Base-by-base conservation (phyloP, 495 filamentous ascomycete genomes). In the Aspergillus diversus region DNA sequence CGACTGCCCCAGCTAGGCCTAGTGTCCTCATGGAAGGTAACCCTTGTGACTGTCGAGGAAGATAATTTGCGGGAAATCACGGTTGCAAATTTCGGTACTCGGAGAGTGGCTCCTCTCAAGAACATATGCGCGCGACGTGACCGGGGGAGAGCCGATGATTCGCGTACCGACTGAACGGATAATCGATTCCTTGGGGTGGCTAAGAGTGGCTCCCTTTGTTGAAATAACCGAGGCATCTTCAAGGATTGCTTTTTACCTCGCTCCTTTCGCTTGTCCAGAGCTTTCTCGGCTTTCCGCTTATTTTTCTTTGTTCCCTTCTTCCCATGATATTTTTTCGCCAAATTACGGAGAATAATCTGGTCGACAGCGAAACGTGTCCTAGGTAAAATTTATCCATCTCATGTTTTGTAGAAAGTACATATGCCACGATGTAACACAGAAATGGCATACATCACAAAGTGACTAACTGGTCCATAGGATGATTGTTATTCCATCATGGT, bases 41-140 rank as follows among this genome's bases (percentile, higher is more conserved):
- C 39, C 39, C 39, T 39, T 39, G 5, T 15, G 39, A 43, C 39
- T 12, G 39, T 43, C 15, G 7, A 21, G 16, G 15, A 17, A 49
- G 13, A n/a, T 49, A 15, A 49, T 50, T 50, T 50, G 47, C 16
- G 15, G 47, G n/a, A 50, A 27, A 50, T 50, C 15, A 50, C n/a
- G 47, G 47, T 17, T 50, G n/a, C n/a, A 50, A 27, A 43, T 50
- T n/a, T 50, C n/a, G n/a, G n/a, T 50, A 50, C 47, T 50, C 47
- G 47, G 47, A 21, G 47, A 11, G 47, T 50, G 47, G n/a, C 47
- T 50, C 8, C 9, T 7, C 21, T 27, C 6, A 5, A 16, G 47
- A 50, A 50, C 47, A 50, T 50, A 27, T 27, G 47, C 47, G 4
- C 27, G 46, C 46, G 13, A 49, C 46, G 15, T n/a, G 15, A 49